Evolutionary conservation across 306 rosid genomes (phyloP).

Genomic region (Benincasa hispida): DNA sequence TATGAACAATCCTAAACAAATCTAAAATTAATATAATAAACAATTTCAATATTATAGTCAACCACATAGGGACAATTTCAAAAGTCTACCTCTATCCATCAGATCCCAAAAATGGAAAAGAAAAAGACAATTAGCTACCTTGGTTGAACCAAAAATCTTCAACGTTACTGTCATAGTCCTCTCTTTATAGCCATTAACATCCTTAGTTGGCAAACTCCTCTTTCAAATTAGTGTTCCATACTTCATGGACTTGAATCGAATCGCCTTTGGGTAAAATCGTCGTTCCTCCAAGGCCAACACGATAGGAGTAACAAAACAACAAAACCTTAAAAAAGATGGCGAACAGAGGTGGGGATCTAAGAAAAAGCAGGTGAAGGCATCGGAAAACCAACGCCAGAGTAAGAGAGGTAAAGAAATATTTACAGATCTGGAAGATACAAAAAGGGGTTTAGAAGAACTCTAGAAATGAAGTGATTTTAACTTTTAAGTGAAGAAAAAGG

Average conservation of each 20-base stretch:
- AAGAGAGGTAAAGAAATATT: not conserved
- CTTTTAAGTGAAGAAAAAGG: not conserved
- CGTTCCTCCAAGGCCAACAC: conserved; percentile 33
- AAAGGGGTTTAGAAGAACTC: conserved; percentile 14
- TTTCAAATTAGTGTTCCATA: conserved; percentile 69
- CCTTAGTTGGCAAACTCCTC: conserved; percentile 68
- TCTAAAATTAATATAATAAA: no score
- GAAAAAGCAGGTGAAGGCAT: conserved; percentile 21
- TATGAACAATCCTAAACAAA: no score
- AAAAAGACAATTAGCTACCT: no score
- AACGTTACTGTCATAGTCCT: no score
- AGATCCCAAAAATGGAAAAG: no score
- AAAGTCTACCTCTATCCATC: no score
- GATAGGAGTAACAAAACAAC: conserved; percentile 11
- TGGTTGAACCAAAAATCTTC: no score
- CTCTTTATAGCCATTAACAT: no score
- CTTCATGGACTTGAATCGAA: conserved; percentile 77
- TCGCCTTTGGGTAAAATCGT: conserved; percentile 61
- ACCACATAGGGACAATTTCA: no score
- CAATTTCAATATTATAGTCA: no score
- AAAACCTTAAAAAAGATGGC: conserved; percentile 22
- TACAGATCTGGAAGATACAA: conserved; percentile 43
- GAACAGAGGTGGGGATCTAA: not conserved
- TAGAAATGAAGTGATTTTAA: conserved; percentile 15
- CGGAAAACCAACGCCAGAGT: not conserved